Base-by-base conservation (phyloP, 2,329 filamentous ascomycete species). In the Sclerotinia subarctica region DNA sequence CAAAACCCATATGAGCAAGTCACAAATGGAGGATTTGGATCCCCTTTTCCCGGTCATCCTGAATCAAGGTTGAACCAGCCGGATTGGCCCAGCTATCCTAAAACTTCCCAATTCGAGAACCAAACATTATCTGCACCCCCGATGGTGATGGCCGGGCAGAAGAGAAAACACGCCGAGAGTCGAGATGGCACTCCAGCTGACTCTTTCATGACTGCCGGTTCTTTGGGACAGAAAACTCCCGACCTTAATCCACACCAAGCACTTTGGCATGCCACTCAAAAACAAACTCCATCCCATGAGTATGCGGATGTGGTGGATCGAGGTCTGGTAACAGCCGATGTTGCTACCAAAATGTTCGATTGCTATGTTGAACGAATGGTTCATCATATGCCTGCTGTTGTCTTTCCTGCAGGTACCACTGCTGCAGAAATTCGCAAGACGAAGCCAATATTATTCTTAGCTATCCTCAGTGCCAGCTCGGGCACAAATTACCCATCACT, bases 371-470 rank as follows among this genome's bases (percentile, higher is more conserved):
- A 83, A 19, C 80, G 83, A 58, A 89, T 90, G 84, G 80, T 82
- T 24, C 80, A 80, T 2, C 88, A 90, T 70, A 81, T 90, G 64
- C 88, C 88, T 0, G 84, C 84, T 2, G 85, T 91, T 24, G 81
- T 89, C 35, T 87, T 91, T 68, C 82, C 86, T 1, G 75, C 81
- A 0, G 80, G 80, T 53, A 84, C 82, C 56, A 85, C 85, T 3
- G 84, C 82, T 6, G 80, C 81, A 15, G 84, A 88, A 68, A 77
- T 90, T 64, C 84, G 88, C 59, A 80, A 80, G 71, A 79, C 81
- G 2, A 88, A 86, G 74, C 90, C 90, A 1, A 82, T 86, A 2
- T 81, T 93, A 11, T 93, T 93, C 74, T 81, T 91, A n/a, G 83
- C 90, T 42, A 81, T 93, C 73, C 85, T 93, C 78, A 74, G 73